phyloP scores from a whole-genome alignment of 1,139 yeast genomes.

The Arxiozyma heterogenica region DNA sequence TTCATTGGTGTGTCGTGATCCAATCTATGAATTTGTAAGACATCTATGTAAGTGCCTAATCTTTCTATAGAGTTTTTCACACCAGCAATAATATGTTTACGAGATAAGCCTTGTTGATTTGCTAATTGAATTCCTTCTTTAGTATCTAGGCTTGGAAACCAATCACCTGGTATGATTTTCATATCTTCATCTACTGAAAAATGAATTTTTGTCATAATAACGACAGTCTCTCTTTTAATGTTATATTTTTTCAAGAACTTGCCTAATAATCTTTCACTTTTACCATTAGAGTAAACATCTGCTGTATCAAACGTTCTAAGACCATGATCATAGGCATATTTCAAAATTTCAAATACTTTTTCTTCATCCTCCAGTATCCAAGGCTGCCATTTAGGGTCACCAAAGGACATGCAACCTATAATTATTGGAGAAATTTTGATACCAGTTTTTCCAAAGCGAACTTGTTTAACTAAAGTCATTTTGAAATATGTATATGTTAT shows the following conservation, averaged over 20 bases:
- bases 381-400: conserved; percentile 34
- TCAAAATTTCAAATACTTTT: conserved; percentile 30
- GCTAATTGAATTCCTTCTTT: conserved; percentile 12
- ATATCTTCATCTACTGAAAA: conserved; percentile 22
- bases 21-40: conserved; percentile 40
- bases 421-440: conserved; percentile 36
- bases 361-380: conserved; percentile 38
- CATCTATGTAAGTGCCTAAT: conserved; percentile 34
- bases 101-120: conserved; percentile 36
- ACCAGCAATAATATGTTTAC: conserved; percentile 43
- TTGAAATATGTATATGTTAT: no score
- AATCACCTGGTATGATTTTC: background rate
- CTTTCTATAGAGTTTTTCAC: conserved; percentile 35
- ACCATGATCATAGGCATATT: conserved; percentile 39
- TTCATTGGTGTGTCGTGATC: conserved; percentile 36
- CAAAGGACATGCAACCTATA: conserved; percentile 45
- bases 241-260: conserved; percentile 33
- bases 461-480: conserved; percentile 9
- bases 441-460: conserved; percentile 4
- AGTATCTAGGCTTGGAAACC: background rate
- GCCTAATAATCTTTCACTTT: conserved; percentile 34
- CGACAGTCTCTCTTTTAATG: conserved; percentile 35
- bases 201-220: conserved; percentile 35
- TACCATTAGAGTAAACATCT: conserved; percentile 35
- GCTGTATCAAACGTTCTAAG: conserved; percentile 42